Percentiles rank a stretch among this genome's conserved stretches.
Conservation (phyloP, 2,329 filamentous ascomycete species). For the Botryosphaeria dothidea region DNA sequence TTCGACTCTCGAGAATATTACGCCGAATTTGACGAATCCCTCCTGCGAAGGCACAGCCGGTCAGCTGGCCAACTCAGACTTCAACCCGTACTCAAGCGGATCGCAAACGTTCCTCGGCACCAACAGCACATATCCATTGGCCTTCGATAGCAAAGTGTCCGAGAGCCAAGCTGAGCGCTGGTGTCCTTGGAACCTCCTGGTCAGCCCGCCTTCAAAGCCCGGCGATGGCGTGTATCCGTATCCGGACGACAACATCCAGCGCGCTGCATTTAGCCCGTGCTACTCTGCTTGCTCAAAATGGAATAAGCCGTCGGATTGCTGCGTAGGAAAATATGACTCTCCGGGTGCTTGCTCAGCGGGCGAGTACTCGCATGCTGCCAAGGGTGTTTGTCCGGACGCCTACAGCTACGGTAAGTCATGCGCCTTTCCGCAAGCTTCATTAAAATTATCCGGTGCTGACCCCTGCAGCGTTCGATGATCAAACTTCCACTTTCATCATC, state of each 20-base stretch:
- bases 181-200: constrained; percentile 80
- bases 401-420: constrained; percentile 76
- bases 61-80: constrained; percentile 50
- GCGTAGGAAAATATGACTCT: constrained; percentile 67
- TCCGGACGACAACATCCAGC: constrained; percentile 70
- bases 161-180: constrained; percentile 62
- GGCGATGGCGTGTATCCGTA: constrained; percentile 79
- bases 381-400: constrained; percentile 77
- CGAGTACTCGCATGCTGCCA: constrained; percentile 68
- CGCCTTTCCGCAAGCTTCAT: background rate
- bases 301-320: constrained; percentile 69
- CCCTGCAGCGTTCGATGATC: constrained; percentile 56
- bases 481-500: constrained; percentile 59
- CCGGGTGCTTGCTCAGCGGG: constrained; percentile 66
- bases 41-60: constrained; percentile 73
- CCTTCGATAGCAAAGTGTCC: constrained; percentile 63
- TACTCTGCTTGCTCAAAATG: constrained; percentile 74
- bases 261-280: constrained; percentile 76
- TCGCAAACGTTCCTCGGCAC: constrained; percentile 57
- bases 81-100: constrained; percentile 52
- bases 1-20: constrained; percentile 61
- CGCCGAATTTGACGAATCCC: constrained; percentile 74
- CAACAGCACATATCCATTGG: constrained; percentile 66
- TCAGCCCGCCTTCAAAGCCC: constrained; percentile 66
- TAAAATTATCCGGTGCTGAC: background rate